These are phyloP conservation scores for Flaveria trinervia DNA, from an alignment of 129 eudicot genomes.

Conservation along the genomic window DNA sequence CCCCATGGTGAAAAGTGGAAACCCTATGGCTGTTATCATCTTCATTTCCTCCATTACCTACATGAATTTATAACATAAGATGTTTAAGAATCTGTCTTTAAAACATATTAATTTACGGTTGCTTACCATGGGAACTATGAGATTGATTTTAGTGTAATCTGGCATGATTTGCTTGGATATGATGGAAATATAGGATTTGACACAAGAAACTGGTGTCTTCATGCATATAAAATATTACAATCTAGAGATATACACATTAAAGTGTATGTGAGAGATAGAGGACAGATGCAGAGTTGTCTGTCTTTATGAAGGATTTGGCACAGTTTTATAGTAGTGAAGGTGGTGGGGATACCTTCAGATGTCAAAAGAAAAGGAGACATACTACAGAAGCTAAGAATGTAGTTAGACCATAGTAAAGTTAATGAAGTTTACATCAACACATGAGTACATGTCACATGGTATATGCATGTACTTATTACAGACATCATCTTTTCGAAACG, in stretches of 20 bases:
- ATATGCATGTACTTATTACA: conserved; percentile 8
- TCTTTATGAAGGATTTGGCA: conserved; percentile 32
- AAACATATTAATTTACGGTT: conserved; percentile 14
- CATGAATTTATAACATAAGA: conserved; percentile 15
- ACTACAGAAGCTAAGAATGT: conserved; percentile 27
- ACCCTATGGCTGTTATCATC: conserved; percentile 61
- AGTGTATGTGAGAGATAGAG: conserved; percentile 29
- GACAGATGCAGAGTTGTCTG: conserved; percentile 33
- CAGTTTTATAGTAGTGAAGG: conserved; percentile 54
- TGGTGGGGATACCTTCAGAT: conserved; percentile 32
- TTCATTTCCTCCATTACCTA: conserved; percentile 85
- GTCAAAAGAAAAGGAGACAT: conserved; percentile 31
- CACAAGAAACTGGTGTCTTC: conserved; percentile 27
- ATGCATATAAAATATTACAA: conserved; percentile 22
- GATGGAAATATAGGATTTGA: conserved; percentile 39
- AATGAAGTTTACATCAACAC: conserved; percentile 27
- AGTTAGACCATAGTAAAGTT: conserved; percentile 27
- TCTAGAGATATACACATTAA: conserved; percentile 5
- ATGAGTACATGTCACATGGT: conserved; percentile 29
- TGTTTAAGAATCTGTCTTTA: not conserved
- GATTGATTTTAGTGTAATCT: conserved; percentile 43
- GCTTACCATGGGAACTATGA: conserved; percentile 51
- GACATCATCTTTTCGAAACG: conserved; percentile 7
- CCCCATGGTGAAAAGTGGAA: conserved; percentile 82
- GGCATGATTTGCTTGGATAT: conserved; percentile 47